phyloP scores from a whole-genome alignment of 1,139 yeast species.

The Hansenula anomala region DNA sequence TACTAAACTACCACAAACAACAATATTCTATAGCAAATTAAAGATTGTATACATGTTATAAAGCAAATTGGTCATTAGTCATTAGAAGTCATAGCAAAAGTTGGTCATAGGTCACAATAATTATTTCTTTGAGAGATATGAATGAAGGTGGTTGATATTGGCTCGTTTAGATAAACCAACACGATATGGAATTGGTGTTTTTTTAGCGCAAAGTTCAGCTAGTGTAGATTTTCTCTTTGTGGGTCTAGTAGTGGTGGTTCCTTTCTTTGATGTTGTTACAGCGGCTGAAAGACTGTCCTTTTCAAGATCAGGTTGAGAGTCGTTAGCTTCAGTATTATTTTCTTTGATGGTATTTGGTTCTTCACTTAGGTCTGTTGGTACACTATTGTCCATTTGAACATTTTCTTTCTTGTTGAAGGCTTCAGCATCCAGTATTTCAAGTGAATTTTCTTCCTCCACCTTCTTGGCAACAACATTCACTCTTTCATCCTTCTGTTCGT shows the following conservation, averaged over 20 bases:
- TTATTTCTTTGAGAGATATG: slow-evolving; percentile 9
- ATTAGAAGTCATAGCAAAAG: background rate
- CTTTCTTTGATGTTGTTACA: background rate
- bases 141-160: slow-evolving; percentile 12
- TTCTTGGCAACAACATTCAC: too few relatives aligned
- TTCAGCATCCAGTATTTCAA: too few relatives aligned
- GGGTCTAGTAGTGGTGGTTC: slow-evolving; percentile 1
- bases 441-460: too few relatives aligned
- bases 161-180: slow-evolving; percentile 17
- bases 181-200: slow-evolving; percentile 8
- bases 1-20: too few relatives aligned
- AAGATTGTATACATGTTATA: too few relatives aligned
- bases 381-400: too few relatives aligned
- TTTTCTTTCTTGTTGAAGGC: too few relatives aligned
- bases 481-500: background rate
- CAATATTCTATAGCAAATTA: too few relatives aligned
- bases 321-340: too few relatives aligned
- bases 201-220: slow-evolving; percentile 8
- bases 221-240: slow-evolving; percentile 6
- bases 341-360: too few relatives aligned
- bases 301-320: background rate
- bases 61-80: background rate
- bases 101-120: too few relatives aligned
- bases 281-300: background rate
- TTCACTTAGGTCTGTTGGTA: too few relatives aligned